Conservation (phyloP, 108 stramenopile genomes). For the Chaetoceros tenuissimus region DNA sequence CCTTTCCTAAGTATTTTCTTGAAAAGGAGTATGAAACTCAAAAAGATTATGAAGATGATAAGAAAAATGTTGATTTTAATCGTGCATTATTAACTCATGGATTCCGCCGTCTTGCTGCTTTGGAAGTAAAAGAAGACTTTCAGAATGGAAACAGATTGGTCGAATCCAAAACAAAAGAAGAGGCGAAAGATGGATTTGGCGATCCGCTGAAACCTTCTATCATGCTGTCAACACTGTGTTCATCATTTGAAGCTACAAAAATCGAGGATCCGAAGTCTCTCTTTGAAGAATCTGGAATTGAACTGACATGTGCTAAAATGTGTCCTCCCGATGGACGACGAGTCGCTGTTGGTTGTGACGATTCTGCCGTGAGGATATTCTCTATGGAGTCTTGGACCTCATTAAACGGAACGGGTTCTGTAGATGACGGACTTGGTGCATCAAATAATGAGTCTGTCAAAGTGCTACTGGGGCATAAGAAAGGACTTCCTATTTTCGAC, state of each 20-base stretch:
- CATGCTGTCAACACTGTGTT: conserved; percentile 53
- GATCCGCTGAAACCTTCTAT: conserved; percentile 65
- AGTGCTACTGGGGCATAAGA: conserved; percentile 83
- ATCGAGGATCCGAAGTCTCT: conserved; percentile 14
- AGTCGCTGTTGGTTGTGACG: conserved; percentile 80
- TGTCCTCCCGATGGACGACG: conserved; percentile 71
- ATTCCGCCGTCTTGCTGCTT: conserved; percentile 79
- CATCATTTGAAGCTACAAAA: conserved; percentile 24
- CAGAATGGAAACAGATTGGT: conserved; percentile 19
- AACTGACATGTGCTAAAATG: conserved; percentile 64
- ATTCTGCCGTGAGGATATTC: conserved; percentile 69
- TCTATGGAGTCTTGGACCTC: conserved; percentile 5
- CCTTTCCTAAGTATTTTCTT: conserved; percentile 68
- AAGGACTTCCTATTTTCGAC: conserved; percentile 85
- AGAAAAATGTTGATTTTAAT: conserved; percentile 67
- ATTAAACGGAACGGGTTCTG: conserved; percentile 2
- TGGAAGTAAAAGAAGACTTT: conserved; percentile 75
- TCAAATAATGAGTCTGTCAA: conserved; percentile 30
- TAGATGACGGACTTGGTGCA: conserved; percentile 12
- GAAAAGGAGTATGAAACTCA: conserved; percentile 44
- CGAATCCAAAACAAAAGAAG: neutral
- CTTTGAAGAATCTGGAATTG: conserved; percentile 68
- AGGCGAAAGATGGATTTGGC: conserved; percentile 9
- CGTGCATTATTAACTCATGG: conserved; percentile 74
- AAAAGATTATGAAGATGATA: conserved; percentile 30